Evolutionary conservation across 139 green algal species (phyloP).

Genomic region (Deuterostichococcus epilithicus): DNA sequence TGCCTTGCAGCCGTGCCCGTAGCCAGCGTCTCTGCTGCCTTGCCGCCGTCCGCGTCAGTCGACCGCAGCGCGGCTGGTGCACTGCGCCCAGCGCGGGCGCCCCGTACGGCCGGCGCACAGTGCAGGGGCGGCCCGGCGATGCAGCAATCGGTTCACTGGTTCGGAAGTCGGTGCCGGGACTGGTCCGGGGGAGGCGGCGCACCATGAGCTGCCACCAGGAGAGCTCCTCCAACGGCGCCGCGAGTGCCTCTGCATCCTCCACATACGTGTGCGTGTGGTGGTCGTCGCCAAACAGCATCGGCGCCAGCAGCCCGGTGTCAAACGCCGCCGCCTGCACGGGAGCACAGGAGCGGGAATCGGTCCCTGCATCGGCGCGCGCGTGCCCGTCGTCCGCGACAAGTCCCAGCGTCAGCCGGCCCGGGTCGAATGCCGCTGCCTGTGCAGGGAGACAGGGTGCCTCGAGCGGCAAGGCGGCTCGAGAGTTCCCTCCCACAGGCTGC

Average conservation of each 20-base stretch:
- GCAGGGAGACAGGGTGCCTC: background rate
- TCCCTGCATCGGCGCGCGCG: background rate
- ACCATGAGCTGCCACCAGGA: conserved; percentile 28
- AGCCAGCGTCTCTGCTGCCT: too few relatives aligned
- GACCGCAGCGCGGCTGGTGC: too few relatives aligned
- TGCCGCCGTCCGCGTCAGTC: background rate
- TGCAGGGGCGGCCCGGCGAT: background rate
- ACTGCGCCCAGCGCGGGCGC: too few relatives aligned
- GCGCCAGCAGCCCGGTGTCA: background rate
- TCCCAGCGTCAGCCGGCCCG: background rate
- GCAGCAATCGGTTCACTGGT: background rate
- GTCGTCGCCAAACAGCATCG: background rate
- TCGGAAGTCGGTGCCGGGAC: background rate
- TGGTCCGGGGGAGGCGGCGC: background rate
- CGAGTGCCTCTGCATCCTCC: background rate
- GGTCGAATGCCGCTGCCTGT: background rate
- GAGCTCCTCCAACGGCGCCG: conserved; percentile 9
- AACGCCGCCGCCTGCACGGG: background rate
- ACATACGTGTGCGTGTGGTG: background rate
- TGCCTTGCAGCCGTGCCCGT: too few relatives aligned
- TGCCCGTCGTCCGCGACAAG: background rate
- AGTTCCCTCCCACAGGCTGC: too few relatives aligned
- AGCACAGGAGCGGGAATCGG: too few relatives aligned
- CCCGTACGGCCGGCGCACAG: too few relatives aligned
- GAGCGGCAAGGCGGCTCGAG: too few relatives aligned